Evolutionary conservation across 177 flowering plant genomes (phyloP).

Genomic region (Tripterygium wilfordii): DNA sequence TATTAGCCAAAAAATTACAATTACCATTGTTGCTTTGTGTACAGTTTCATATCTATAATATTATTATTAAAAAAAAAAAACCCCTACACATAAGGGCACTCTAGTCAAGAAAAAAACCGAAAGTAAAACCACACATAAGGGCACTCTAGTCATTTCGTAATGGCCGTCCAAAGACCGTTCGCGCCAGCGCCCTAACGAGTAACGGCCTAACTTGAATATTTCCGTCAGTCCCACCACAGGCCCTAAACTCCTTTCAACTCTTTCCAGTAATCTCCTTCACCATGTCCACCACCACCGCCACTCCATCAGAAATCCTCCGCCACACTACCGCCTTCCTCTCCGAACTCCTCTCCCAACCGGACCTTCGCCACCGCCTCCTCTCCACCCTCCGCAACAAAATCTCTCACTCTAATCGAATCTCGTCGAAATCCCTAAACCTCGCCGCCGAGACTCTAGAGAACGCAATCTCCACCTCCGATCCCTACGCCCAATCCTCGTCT

Average conservation of each 20-base stretch:
- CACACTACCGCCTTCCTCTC: conserved; percentile 40
- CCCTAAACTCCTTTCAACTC: background rate
- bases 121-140: no score
- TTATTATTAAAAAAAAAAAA: no score
- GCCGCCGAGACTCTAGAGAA: conserved; percentile 49
- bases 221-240: no score
- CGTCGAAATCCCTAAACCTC: conserved; percentile 26
- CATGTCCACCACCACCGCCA: conserved; percentile 14
- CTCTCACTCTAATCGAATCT: conserved; percentile 17
- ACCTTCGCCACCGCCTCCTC: conserved; percentile 43
- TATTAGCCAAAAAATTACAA: no score
- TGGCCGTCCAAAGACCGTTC: conserved; percentile 8
- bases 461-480: conserved; percentile 30
- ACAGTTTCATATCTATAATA: no score
- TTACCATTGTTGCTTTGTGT: no score
- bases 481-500: conserved; percentile 35
- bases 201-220: no score
- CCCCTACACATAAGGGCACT: no score
- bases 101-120: no score
- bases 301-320: conserved; percentile 39
- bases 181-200: background rate
- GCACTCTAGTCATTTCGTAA: conserved; percentile 4
- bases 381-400: conserved; percentile 25
- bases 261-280: conserved; percentile 2
- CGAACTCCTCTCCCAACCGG: conserved; percentile 28